Evolutionary conservation across 2,329 filamentous ascomycete genomes (phyloP), one percentile per base, ranked within the genome.

Genomic region (Teratosphaeriaceae sp.): DNA sequence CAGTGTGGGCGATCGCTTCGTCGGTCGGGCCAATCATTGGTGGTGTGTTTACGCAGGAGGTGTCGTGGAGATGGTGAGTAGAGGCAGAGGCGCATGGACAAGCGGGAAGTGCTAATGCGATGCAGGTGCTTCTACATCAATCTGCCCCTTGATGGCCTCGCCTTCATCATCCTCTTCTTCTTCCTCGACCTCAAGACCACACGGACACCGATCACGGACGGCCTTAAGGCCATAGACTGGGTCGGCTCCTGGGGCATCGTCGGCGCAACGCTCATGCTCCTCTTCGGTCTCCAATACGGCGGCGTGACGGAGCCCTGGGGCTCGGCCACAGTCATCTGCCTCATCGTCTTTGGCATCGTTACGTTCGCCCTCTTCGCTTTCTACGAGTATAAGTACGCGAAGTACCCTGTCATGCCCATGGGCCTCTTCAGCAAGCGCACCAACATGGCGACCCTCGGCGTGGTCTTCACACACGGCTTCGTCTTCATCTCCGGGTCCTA

Each of bases 271-370:
- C 71, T 94, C 16, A 90, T 94, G 85, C 73, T 94, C 51, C 77
- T 95, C 3, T 79, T 95, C 31, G 89, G 88, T 0, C 76, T 95
- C 9, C 84, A 94, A 58, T 87, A 90, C 48, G 89, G 88, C 42
- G 88, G 87, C 38, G 76, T 88, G 40, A 72, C 73, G 18, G 79
- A 78, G 50, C 83, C 88, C 1, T 94, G 88, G 88, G 65, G 67
- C 40, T 89, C 84, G 0, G 72, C 84, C 1, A 82, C 78, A 1
- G 84, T 89, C 23, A 74, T 94, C 54, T 88, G 84, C 56, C 72
- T 94, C 22, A 73, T 94, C 50, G 67, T 90, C 38, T 88, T 90
- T 52, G 87, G 87, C 18, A 58, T 78, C 19, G 44, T 84, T 21
- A 72, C 74, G 2, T 56, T 59, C 33, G 74, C 50, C 11, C 50